These are phyloP conservation scores for Penicillium sp. DNA, from an alignment of 2,329 filamentous ascomycete species.

Conservation along the genomic window DNA sequence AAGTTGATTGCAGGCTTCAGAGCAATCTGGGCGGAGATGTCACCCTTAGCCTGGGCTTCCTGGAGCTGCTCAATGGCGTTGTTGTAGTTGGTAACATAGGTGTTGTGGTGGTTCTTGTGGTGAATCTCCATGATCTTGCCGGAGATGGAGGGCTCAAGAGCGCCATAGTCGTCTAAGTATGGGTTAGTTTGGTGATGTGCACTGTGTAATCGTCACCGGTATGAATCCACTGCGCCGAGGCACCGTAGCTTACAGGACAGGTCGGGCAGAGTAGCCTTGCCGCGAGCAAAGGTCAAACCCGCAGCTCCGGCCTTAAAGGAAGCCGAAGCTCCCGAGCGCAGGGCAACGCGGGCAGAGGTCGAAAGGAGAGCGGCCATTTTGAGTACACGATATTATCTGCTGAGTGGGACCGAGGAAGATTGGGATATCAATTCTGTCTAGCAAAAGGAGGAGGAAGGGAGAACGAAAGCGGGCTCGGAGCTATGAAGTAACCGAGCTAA, in stretches of 20 bases:
- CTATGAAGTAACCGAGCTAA: constrained; percentile 30
- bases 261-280: constrained; percentile 92
- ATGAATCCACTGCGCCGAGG: neutral
- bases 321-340: constrained; percentile 64
- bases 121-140: constrained; percentile 96
- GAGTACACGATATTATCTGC: constrained; percentile 9
- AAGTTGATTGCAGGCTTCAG: constrained; percentile 66
- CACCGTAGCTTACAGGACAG: constrained; percentile 65
- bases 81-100: constrained; percentile 90
- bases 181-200: neutral
- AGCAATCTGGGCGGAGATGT: constrained; percentile 60
- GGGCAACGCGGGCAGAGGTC: constrained; percentile 69
- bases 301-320: constrained; percentile 63
- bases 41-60: constrained; percentile 56
- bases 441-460: constrained; percentile 6
- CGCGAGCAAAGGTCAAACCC: constrained; percentile 75
- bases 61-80: constrained; percentile 71
- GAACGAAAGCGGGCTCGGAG: constrained; percentile 17
- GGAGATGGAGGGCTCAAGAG: constrained; percentile 81
- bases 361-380: constrained; percentile 78
- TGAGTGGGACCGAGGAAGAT: neutral
- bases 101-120: constrained; percentile 92
- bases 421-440: constrained; percentile 11
- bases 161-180: constrained; percentile 83
- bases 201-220: too few species aligned